Base-by-base conservation (phyloP, 1,284 basidiomycete species). In the Vanrija sp. region DNA sequence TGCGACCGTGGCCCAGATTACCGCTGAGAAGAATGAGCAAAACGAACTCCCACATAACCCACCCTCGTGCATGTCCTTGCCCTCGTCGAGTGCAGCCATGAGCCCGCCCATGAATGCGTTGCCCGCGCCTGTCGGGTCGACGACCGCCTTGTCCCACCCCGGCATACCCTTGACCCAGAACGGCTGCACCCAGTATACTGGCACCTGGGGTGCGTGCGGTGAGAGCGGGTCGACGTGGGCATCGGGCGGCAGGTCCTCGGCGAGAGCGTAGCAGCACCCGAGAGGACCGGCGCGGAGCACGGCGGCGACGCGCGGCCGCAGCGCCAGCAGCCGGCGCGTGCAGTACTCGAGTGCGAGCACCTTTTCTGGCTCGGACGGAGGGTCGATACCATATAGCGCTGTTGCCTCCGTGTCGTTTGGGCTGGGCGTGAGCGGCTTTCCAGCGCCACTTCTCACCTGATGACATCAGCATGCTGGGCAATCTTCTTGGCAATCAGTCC, bases 71-170 rank as follows among this genome's bases (percentile, higher is more conserved):
- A 75, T 43, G 40, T 54, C 57, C 39, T 62, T 53, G 18, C 66
- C 71, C 46, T 57, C 55, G 43, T 65, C 54, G 34, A 75, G 55
- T 3, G 69, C 74, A 5, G 73, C 73, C 39, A 65, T 62, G 5
- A 75, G 49, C 1, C 69, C 74, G 12, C 74, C 74, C 65, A 75
- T 68, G 57, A 75, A 73, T 21, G 70, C 68, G 55, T 76, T 76
- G 1, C 74, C 74, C 0, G 70, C 72, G 1, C 74, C 74, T 1
- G 74, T 76, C 7, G 73, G 73, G 54, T 75, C 73, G 1, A 72
- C 65, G 5, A 74, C 66, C 42, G 51, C 54, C 10, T 62, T 49
- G 2, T 39, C 43, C n/a, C 55, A 58, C 9, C 55, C 65, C 16
- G 54, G 47, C 28, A 55, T 49, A 9, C 53, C 49, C 0, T 51